Base-by-base conservation (phyloP, 805 yeast genomes). In the Debaryomyces prosopidis region DNA sequence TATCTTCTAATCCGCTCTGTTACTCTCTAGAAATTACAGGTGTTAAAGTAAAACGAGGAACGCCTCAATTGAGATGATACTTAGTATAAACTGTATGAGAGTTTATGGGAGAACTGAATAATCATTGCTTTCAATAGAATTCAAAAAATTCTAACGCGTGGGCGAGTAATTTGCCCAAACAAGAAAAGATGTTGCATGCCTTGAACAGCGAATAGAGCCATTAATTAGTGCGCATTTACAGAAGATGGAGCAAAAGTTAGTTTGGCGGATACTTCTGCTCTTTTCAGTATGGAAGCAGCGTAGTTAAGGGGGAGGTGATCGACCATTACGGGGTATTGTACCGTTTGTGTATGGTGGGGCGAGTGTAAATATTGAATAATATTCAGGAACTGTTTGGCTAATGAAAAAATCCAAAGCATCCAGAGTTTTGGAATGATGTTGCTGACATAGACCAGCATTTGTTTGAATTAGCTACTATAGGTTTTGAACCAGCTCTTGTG, bases 261-360 rank as follows among this genome's bases (percentile, higher is more conserved):
- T 28, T 38, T 57, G 9, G 54, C 48, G 11, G 54, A 37, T n/a
- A 44, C 53, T 27, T 65, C 58, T 2, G 65, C 63, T 8, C 49
- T 46, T 32, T 63, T 59, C 42, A 52, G 53, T 35, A 43, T 40
- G 10, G 47, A 42, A 11, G 61, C 65, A 6, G 57, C 61, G 4
- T 51, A 52, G 14, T 47, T 62, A 5, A n/a, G 67, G 62, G 43
- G 67, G 67, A 1, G 63, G 54, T 34, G 53, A 63, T 6, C 44
- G 68, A 19, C 60, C 62, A 1, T 42, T 63, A 42, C 63, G 65
- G 66, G 68, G 66, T n/a, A 47, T 61, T 28, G 66, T 58, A 3
- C 62, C 67, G 2, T 50, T 46, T 27, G 58, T 38, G 14, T 42
- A 46, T 9, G 63, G 65, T 10, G 52, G 49, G 49, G 49, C 4